Evolutionary conservation across 345 rosid species (phyloP), one percentile per base, ranked within the genome.

Genomic region (Conringia planisiliqua): DNA sequence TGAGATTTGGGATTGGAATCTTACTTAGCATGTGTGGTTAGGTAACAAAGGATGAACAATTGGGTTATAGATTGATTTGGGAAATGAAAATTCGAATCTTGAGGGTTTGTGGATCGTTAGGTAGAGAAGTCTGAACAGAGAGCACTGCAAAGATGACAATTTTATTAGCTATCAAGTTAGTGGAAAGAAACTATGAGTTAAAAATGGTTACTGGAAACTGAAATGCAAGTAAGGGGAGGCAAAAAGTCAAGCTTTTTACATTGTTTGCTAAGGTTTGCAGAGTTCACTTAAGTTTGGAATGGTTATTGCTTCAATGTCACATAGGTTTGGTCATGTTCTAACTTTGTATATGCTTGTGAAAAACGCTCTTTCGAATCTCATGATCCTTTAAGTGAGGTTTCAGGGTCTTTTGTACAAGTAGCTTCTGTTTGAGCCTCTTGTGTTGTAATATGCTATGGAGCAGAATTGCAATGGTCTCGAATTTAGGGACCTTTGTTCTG

Each of bases 21-120:
- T 58, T 14, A 3, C 6, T 40, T 32, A 44, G 20, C 13, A 24
- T 70, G 20, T 33, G 27, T 72, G 8, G 27, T 20, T 62, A 1
- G 38, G 6, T 11, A 48, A 48, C 14, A 50, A 3, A 2, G 14
- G 50, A 13, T 62, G 62, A 51, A 20, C 3, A 38, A 13, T 63
- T 60, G 3, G 46, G n/a, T 0, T 30, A 14, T 14, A 30, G 27
- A 32, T 48, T n/a, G 14, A 3, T 36, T 0, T 43, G 36, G 1
- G 6, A 12, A 52, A 16, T 32, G 52, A 63, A 65, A 76, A 54
- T 35, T 3, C 69, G 27, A 63, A 54, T 33, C n/a, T 16, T 43
- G 33, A 62, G 75, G 70, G 16, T 54, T 61, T 58, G 44, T 50
- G 57, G 27, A 20, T 58, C n/a, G 9, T 54, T 16, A 20, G 56